Evolutionary conservation across 108 stramenopile genomes (phyloP), one percentile per base, ranked within the genome.

Genomic region (Cyclotella sp.): DNA sequence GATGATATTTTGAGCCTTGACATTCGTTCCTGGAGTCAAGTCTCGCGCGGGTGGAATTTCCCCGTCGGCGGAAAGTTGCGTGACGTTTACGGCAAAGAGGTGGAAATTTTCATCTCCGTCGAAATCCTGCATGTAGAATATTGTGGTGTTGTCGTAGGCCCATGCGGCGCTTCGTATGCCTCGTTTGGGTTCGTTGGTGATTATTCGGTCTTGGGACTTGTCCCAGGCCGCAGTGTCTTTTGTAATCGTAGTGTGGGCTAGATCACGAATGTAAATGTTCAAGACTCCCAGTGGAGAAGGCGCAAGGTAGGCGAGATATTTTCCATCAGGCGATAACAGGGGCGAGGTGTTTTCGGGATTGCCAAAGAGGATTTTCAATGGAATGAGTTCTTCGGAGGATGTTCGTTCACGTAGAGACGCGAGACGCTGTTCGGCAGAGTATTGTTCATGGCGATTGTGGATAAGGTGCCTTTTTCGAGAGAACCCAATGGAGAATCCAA

Each of bases 21-120:
- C 85, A 61, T 87, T 60, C 30, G 73, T 57, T 63, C 86, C 85
- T 0, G 89, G 89, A 30, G 87, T 90, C 47, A 90, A 76, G 58
- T 90, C 89, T 70, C 82, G 51, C 0, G 83, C 84, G 13, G 28
- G 28, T 21, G 73, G 73, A 24, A 58, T 39, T 7, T 18, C 69
- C 40, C n/a, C 40, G 19, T 70, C 73, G 16, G 42, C 4, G 21
- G 45, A 5, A 22, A 29, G 3, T 24, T 44, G 16, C 7, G 41
- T 54, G 53, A 60, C 71, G 44, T 81, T 62, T 21, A 89, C 76
- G 49, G 85, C 82, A 77, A 76, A 89, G 30, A 89, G 52, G 68
- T 89, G 89, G 76, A 87, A 90, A 53, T 88, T 81, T 65, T 87
- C 86, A 57, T 88, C 82, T 22, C 87, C 89, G 34, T 78, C 80